Evolutionary conservation across 768 basidiomycete genomes (phyloP).

Genomic region (Clitopilus passeckerianus): DNA sequence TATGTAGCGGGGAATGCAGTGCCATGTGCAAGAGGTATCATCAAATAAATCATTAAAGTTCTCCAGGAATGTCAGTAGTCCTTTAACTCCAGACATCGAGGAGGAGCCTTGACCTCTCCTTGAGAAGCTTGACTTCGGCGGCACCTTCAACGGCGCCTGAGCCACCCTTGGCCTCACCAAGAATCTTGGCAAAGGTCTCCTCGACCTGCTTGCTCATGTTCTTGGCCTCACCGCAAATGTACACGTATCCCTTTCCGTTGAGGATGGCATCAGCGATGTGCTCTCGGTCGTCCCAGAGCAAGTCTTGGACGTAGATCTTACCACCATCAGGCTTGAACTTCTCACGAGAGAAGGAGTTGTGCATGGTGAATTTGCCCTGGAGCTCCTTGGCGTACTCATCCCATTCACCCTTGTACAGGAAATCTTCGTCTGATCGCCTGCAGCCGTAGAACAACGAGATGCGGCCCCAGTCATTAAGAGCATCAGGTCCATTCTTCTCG

Average conservation of each 20-base stretch:
- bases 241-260: slow-evolving; percentile 94
- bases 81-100: slow-evolving; percentile 85
- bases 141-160: slow-evolving; percentile 81
- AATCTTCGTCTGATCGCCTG: slow-evolving; percentile 84
- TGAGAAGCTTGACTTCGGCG: slow-evolving; percentile 90
- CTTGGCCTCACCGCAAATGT: slow-evolving; percentile 97
- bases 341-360: slow-evolving; percentile 88
- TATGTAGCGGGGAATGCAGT: not conserved
- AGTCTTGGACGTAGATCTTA: slow-evolving; percentile 99
- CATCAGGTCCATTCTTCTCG: slow-evolving; percentile 93
- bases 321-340: slow-evolving; percentile 85
- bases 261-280: slow-evolving; percentile 85
- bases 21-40: not conserved
- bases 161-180: slow-evolving; percentile 94
- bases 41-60: not conserved
- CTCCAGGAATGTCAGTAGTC: not conserved
- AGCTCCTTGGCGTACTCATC: slow-evolving; percentile 80
- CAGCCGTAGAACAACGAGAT: slow-evolving; percentile 97
- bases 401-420: slow-evolving; percentile 96
- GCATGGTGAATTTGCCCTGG: slow-evolving; percentile 86
- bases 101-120: slow-evolving; percentile 87
- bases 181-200: slow-evolving; percentile 74
- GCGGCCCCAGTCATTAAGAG: slow-evolving; percentile 91
- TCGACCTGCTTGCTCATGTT: slow-evolving; percentile 96
- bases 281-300: slow-evolving; percentile 84